Base-by-base conservation (phyloP, 192 early-diverging fungal species). In the Linnemannia zychae region DNA sequence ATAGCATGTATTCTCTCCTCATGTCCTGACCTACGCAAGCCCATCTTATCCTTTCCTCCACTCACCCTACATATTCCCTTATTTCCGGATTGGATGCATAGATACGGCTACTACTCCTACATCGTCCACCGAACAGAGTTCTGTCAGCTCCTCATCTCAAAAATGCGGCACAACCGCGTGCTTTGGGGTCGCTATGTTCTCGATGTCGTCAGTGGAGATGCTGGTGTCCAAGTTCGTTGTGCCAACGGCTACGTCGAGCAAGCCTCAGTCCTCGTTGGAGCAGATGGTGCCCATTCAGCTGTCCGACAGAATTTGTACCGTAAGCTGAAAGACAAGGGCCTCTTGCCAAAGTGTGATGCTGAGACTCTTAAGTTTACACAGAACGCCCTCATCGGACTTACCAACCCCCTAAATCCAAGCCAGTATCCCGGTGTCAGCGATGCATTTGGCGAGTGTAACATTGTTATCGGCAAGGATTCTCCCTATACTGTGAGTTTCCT, bases 201-300 rank as follows among this genome's bases (percentile, higher is more conserved):
- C 18, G 72, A 74, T 16, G 50, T 74, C 12, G 72, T 74, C 72
- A 74, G 36, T 52, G 72, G 72, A 6, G 48, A 74, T 13, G 72
- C 48, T 12, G 72, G 72, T 12, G 72, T 74, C 12, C 72, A 74
- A 22, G 46, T 46, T 50, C 72, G 72, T 18, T 74, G 72, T 37
- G 72, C 72, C 4, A 74, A 74, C 28, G 50, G 50, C 36, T 47
- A 74, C 22, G 22, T 74, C 22, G 72, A 74, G 50, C 72, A 74
- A 22, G 81, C 67, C 12, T 75, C 77, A 17, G 68, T 82, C 22
- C 46, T 82, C 6, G 40, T 82, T 52, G 81, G 81, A 31, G 81
- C 81, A 11, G 81, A 82, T 48, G 81, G 81, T 18, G 81, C 74
- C 17, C 74, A 76, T 68, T 72, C 68, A 22, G 53, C 44, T 28